phyloP scores from a whole-genome alignment of 352 stramenopile genomes.

The Thraustochytrium sp. region DNA sequence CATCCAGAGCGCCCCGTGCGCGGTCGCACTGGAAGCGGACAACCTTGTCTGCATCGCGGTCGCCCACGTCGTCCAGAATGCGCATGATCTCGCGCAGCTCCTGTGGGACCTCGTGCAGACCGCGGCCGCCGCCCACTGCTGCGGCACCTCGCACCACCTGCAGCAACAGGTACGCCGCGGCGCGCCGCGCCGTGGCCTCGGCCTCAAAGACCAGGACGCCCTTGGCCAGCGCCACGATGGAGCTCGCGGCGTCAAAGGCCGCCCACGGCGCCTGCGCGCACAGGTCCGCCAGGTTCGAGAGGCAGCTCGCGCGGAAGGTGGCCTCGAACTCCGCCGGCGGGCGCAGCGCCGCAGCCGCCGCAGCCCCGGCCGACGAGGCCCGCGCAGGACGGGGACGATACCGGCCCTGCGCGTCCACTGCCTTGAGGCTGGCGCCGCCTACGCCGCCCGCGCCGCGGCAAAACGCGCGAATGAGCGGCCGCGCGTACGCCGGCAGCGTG shows the following conservation, averaged over 20 bases:
- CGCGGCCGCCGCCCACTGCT: background rate
- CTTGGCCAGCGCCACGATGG: background rate
- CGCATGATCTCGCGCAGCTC: conserved; percentile 12
- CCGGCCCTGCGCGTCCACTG: background rate
- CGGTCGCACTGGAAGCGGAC: conserved; percentile 27
- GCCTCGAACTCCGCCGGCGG: background rate
- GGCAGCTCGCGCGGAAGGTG: conserved; percentile 21
- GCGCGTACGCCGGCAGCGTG: background rate
- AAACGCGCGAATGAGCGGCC: conserved; percentile 25
- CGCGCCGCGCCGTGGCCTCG: background rate
- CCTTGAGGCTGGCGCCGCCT: background rate
- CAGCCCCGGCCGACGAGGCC: background rate
- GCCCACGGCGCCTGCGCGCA: conserved; percentile 9
- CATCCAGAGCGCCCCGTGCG: background rate
- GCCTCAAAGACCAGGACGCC: conserved; percentile 24
- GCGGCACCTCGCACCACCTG: background rate
- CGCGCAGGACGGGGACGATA: background rate
- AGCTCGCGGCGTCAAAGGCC: background rate
- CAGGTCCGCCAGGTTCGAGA: conserved; percentile 9
- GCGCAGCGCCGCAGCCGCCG: background rate
- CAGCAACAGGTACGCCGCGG: conserved; percentile 3
- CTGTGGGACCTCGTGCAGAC: background rate
- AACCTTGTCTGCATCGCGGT: background rate
- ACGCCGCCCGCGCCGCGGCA: background rate
- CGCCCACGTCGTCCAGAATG: background rate